Conservation (phyloP, 345 rosid species). For the Aquilaria malaccensis region DNA sequence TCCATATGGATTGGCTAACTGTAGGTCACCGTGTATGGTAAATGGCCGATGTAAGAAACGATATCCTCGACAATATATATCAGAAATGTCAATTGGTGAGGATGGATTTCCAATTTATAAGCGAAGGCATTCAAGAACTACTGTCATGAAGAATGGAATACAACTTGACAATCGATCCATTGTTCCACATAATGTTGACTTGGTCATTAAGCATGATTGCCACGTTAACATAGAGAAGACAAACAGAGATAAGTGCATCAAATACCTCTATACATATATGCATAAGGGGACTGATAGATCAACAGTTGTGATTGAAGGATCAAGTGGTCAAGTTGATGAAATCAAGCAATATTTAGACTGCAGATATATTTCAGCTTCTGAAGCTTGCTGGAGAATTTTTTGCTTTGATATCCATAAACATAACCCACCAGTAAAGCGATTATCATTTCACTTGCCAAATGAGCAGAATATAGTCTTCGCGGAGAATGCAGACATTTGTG, state of each 20-base stretch:
- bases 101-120: neutral
- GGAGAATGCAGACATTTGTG: neutral
- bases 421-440: no score
- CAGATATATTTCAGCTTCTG: no score
- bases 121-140: neutral
- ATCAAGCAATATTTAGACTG: no score
- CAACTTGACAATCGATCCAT: neutral
- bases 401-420: no score
- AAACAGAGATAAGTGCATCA: no score
- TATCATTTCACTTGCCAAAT: no score
- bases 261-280: neutral
- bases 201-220: neutral
- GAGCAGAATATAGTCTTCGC: no score
- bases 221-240: neutral
- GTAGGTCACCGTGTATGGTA: neutral
- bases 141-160: neutral
- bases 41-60: neutral
- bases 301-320: no score
- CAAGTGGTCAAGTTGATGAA: no score
- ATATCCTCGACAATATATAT: neutral
- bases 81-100: neutral
- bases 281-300: neutral
- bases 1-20: neutral
- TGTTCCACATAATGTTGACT: neutral
- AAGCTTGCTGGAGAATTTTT: no score